Evolutionary conservation across 805 yeast genomes (phyloP), one percentile per base, ranked within the genome.

Genomic region (Myxozyma mucilagina): DNA sequence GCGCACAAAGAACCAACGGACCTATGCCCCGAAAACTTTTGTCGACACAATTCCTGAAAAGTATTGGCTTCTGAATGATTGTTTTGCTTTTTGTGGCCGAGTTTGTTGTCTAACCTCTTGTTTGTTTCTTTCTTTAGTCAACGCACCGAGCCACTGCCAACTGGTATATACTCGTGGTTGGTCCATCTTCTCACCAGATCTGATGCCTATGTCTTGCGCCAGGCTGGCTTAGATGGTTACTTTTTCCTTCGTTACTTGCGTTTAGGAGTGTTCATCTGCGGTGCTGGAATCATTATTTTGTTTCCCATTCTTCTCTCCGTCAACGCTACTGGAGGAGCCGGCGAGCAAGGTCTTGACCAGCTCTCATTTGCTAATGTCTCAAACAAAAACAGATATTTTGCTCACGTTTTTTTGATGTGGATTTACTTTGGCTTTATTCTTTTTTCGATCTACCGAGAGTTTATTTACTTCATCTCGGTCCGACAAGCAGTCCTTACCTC

Each of bases 161-260:
- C 73, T 20, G 94, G 91, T 39, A 79, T 87, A 1, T 74, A 85
- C 71, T 77, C 81, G 36, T 92, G 97, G 98, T 59, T 91, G 10
- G 65, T 74, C 8, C 85, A 86, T 6, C 71, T 93, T 34, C 68
- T 89, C 53, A 75, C 80, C 51, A 86, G 88, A 70, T 83, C 90
- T 0, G 91, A 89, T 58, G 77, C 87, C 51, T 89, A 89, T 70
- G 79, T 92, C 57, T 83, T 93, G 61, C 85, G 87, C 66, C 96
- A 93, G 69, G 87, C 94, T 20, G 98, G 97, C 16, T 72, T 93
- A n/a, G 98, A 93, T 72, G 97, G 97, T 4, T 93, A 89, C 76
- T 86, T 94, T 71, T 93, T 92, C 73, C 75, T 91, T 63, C 80
- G 99, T 66, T 94, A 88, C 71, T 73, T 94, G 34, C 79, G 82